phyloP scores from a whole-genome alignment of 805 yeast species.

The Monosporozyma servazzii region DNA sequence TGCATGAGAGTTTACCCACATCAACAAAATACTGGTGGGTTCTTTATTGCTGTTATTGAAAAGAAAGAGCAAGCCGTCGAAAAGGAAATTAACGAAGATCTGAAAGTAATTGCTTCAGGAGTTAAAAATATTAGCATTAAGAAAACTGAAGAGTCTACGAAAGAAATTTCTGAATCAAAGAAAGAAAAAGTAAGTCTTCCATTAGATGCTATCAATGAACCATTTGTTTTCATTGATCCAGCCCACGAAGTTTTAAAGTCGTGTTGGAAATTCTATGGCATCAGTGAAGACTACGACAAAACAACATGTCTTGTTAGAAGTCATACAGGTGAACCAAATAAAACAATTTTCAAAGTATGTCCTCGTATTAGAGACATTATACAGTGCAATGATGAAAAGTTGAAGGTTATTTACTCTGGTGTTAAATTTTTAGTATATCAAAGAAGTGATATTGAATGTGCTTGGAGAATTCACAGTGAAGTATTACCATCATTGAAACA shows the following conservation, averaged over 20 bases:
- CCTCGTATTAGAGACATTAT: conserved; percentile 66
- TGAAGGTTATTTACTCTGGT: conserved; percentile 87
- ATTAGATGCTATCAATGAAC: conserved; percentile 89
- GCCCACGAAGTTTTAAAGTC: conserved; percentile 55
- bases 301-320: conserved; percentile 82
- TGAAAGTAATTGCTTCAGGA: conserved; percentile 4
- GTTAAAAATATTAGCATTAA: conserved; percentile 3
- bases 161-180: conserved; percentile 20
- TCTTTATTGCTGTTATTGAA: conserved; percentile 88
- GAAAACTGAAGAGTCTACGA: conserved; percentile 13
- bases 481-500: conserved; percentile 60
- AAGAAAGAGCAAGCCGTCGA: conserved; percentile 32
- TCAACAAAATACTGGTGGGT: conserved; percentile 96
- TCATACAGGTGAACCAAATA: conserved; percentile 88
- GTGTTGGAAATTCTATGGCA: conserved; percentile 84
- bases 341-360: conserved; percentile 83
- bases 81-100: conserved; percentile 12
- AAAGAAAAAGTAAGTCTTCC: conserved; percentile 70
- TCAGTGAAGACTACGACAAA: conserved; percentile 56
- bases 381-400: conserved; percentile 58
- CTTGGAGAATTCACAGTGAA: conserved; percentile 93
- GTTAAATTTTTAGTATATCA: conserved; percentile 88
- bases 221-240: conserved; percentile 69
- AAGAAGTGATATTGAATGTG: conserved; percentile 64
- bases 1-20: conserved; percentile 97